Evolutionary conservation across 805 yeast genomes (phyloP).

Genomic region (Kodamaea kaohsiungensis): DNA sequence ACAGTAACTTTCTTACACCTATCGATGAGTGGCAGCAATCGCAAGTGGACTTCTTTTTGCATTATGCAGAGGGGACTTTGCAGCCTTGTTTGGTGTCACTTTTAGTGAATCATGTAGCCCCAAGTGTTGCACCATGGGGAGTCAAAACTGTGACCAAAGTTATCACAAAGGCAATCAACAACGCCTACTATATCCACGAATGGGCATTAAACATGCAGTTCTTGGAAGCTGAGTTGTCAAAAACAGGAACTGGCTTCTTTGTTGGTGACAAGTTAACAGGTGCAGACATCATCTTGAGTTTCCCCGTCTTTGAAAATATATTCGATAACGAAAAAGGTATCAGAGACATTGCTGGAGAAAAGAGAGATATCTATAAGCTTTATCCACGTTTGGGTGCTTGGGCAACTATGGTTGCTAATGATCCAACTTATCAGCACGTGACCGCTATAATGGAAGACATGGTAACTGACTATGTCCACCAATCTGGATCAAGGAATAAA

Average conservation of each 20-base stretch:
- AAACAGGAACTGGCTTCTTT: constrained; percentile 38
- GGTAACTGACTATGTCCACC: constrained; percentile 19
- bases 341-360: constrained; percentile 34
- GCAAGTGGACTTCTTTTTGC: constrained; percentile 53
- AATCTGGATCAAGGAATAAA: background rate
- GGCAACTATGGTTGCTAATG: constrained; percentile 31
- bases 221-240: constrained; percentile 40
- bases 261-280: constrained; percentile 53
- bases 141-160: constrained; percentile 43
- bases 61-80: constrained; percentile 63
- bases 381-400: constrained; percentile 41
- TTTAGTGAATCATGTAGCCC: constrained; percentile 42
- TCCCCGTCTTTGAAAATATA: constrained; percentile 42
- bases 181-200: constrained; percentile 51
- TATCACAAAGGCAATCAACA: constrained; percentile 48
- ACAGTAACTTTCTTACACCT: constrained; percentile 27
- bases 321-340: constrained; percentile 40
- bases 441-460: constrained; percentile 32
- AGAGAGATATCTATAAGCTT: constrained; percentile 27
- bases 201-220: constrained; percentile 37
- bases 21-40: constrained; percentile 23
- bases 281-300: constrained; percentile 57
- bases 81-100: constrained; percentile 47
- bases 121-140: constrained; percentile 48
- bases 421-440: constrained; percentile 34